Conservation (phyloP, 192 early-diverging fungal genomes). For the Coemansia sp. region DNA sequence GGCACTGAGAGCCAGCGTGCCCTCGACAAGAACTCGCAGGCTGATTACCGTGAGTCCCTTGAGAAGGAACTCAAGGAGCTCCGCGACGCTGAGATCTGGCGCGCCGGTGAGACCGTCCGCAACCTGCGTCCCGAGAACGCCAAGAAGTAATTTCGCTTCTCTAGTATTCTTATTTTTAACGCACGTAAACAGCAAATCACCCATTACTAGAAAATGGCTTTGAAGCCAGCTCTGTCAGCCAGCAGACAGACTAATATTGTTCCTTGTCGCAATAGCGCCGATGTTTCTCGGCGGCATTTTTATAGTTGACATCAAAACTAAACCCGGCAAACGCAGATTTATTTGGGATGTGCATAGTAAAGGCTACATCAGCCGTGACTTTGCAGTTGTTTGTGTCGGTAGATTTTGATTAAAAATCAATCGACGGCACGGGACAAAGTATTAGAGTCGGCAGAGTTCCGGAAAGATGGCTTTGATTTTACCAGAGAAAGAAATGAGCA, state of each 20-base stretch:
- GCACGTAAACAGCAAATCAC: background rate
- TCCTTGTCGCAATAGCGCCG: background rate
- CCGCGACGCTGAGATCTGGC: slow-evolving; percentile 90
- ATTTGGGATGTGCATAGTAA: too few relatives aligned
- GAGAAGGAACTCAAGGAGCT: slow-evolving; percentile 91
- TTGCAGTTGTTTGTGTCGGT: too few relatives aligned
- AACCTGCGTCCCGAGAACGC: slow-evolving; percentile 86
- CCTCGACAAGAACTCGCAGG: slow-evolving; percentile 82
- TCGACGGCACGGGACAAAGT: too few relatives aligned
- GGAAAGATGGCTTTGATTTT: background rate
- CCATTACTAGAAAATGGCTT: background rate
- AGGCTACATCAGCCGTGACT: too few relatives aligned
- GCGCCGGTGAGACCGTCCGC: slow-evolving; percentile 82
- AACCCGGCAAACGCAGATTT: too few relatives aligned
- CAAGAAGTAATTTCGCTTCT: slow-evolving; percentile 26
- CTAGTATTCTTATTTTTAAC: background rate
- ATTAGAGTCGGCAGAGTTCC: too few relatives aligned
- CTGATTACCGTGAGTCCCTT: slow-evolving; percentile 90
- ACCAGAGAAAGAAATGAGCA: background rate
- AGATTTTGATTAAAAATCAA: too few relatives aligned
- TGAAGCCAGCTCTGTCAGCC: background rate
- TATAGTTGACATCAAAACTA: too few relatives aligned
- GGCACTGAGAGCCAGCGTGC: slow-evolving; percentile 84
- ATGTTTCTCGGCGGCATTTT: too few relatives aligned
- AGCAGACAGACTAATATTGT: background rate